phyloP scores from a whole-genome alignment of 345 rosid species.

The Brassica cretica region DNA sequence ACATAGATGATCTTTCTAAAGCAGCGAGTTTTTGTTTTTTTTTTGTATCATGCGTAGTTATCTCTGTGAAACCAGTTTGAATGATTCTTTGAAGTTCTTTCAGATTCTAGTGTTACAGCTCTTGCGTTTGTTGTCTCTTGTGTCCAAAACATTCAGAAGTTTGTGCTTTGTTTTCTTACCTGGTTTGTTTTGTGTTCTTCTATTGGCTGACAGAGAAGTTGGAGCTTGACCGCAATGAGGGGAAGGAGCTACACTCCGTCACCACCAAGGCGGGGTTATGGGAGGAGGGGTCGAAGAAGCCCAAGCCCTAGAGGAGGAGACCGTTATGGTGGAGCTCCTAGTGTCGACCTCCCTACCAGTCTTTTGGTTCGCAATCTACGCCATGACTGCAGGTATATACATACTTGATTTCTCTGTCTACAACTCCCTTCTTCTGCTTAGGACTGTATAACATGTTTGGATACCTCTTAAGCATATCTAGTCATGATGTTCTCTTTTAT shows the following conservation, averaged over 20 bases:
- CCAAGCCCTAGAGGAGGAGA: conserved; percentile 91
- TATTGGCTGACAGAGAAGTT: conserved; percentile 5
- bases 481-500: not conserved
- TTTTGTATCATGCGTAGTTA: no score
- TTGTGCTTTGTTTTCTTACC: not conserved
- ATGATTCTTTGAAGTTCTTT: not conserved
- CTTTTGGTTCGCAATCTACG: conserved; percentile 95
- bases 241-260: conserved; percentile 84
- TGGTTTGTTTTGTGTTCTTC: not conserved
- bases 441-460: not conserved
- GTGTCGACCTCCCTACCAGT: conserved; percentile 84
- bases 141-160: not conserved
- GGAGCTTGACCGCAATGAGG: conserved; percentile 56
- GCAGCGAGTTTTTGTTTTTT: no score
- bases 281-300: conserved; percentile 74
- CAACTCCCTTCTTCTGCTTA: not conserved
- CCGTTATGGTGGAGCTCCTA: conserved; percentile 21
- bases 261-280: conserved; percentile 77
- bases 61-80: no score
- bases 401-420: not conserved
- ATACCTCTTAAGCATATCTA: not conserved
- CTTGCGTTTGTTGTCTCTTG: not conserved
- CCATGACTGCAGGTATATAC: conserved; percentile 80
- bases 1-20: no score
- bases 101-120: not conserved